A percentile compares a stretch with the other conserved stretches of the same genome.
These are phyloP conservation scores for Penicillium nordicum DNA, from an alignment of 2,329 filamentous ascomycete genomes.

Conservation along the genomic window DNA sequence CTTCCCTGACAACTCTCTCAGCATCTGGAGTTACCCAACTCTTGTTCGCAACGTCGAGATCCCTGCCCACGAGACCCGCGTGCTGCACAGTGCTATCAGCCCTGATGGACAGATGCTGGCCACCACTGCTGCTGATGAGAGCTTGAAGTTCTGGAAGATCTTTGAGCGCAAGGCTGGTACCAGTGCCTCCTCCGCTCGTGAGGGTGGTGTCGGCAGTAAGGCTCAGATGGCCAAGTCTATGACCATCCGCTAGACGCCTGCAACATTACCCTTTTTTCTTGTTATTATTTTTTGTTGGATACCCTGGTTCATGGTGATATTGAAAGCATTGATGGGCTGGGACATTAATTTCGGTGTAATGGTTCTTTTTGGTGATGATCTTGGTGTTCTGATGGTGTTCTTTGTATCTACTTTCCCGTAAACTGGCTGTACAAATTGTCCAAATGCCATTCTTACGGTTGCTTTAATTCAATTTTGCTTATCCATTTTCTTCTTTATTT, in stretches of 20 bases:
- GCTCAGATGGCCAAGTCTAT: slow-evolving; percentile 90
- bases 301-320: slow-evolving; percentile 18
- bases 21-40: slow-evolving; percentile 98
- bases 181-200: slow-evolving; percentile 59
- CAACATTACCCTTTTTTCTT: background rate
- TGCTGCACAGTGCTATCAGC: slow-evolving; percentile 94
- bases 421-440: slow-evolving; percentile 19
- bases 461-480: background rate
- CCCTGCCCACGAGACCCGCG: slow-evolving; percentile 92
- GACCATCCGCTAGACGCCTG: slow-evolving; percentile 70
- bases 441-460: slow-evolving; percentile 13
- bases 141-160: slow-evolving; percentile 99
- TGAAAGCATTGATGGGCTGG: slow-evolving; percentile 22
- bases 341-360: slow-evolving; percentile 18
- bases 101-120: slow-evolving; percentile 98
- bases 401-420: slow-evolving; percentile 17
- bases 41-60: slow-evolving; percentile 97
- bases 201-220: slow-evolving; percentile 68
- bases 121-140: slow-evolving; percentile 93
- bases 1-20: slow-evolving; percentile 98
- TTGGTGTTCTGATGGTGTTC: slow-evolving; percentile 13
- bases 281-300: slow-evolving; percentile 13
- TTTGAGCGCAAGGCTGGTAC: slow-evolving; percentile 96
- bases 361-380: slow-evolving; percentile 3
- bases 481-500: background rate